Percentiles rank a stretch among this genome's conserved stretches.
phyloP scores from a whole-genome alignment of 169 alveolate species.

The Plasmodium coatneyi region DNA sequence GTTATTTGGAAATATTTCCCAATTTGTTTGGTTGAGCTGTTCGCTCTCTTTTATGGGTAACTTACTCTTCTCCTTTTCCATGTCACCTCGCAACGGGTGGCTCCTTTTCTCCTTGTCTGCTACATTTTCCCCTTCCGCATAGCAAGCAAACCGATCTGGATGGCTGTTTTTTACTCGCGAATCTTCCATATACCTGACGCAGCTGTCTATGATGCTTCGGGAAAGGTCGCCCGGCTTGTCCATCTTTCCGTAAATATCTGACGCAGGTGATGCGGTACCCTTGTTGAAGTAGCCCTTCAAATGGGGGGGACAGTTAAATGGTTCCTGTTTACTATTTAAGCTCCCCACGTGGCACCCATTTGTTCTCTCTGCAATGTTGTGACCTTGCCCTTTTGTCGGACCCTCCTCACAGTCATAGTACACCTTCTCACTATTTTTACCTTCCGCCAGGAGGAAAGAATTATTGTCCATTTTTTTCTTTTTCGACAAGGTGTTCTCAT shows the following conservation, averaged over 20 bases:
- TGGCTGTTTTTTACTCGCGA: not conserved
- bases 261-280: not conserved
- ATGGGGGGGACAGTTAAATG: not conserved
- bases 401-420: not conserved
- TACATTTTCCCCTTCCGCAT: not conserved
- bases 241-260: not conserved
- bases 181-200: not conserved
- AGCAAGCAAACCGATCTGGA: not conserved
- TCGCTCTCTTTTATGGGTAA: not conserved
- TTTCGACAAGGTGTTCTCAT: slow-evolving; percentile 6
- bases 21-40: not conserved
- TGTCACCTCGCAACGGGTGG: not conserved
- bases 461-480: not conserved
- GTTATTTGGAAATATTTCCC: not conserved
- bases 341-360: not conserved
- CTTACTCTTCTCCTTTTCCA: not conserved
- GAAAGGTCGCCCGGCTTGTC: not conserved
- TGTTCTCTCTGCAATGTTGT: not conserved
- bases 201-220: not conserved
- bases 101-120: not conserved
- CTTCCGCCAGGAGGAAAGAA: not conserved
- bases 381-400: not conserved
- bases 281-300: not conserved
- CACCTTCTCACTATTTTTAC: not conserved
- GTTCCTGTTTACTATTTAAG: not conserved